Base-by-base conservation (phyloP, 2,329 filamentous ascomycete species). In the Pseudogymnoascus sp. region DNA sequence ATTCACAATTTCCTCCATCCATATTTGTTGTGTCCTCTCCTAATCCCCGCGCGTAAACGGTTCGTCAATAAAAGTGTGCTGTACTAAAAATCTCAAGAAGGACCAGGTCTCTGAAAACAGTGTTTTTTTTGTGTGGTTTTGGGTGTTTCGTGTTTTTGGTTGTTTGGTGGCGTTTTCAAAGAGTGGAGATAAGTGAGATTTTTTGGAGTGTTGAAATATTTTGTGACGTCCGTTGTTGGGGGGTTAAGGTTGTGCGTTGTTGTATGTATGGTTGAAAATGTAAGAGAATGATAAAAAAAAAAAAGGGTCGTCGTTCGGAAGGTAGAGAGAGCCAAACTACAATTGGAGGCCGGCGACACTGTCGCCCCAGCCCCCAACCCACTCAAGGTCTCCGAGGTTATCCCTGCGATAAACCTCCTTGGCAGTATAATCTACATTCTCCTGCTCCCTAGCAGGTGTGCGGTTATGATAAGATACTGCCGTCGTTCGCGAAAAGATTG, bases 361-460 rank as follows among this genome's bases (percentile, higher is more conserved):
- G 72, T 86, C 86, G 76, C 90, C 86, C 86, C 90, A 95, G 78
- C 90, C 91, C 81, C 92, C 92, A 86, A 96, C 91, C 88, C 93
- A 96, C 85, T 96, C 92, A 80, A 92, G 78, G 73, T 93, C 89
- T 73, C 87, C 87, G 75, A 90, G 83, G 78, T 78, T 79, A 67
- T 88, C 86, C 72, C 83, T 80, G 72, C 83, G 82, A 82, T 83
- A 60, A 60, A 84, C 67, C 82, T 83, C 78, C 79, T 81, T 21
- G 25, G 59, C 59, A 60, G 59, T 60, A 60, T 60, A 75, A 38
- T 59, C 64, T 65, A 38, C 59, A 60, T 60, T 60, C 67, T 65
- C 63, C 72, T 75, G 69, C 69, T 71, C 65, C 68, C 70, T 72
- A 65, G 66, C 66, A 63, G 59, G 59, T 25, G 50, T 56, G 50